Base-by-base conservation (phyloP, 352 stramenopile species). In the Aphanomyces cochlioides region DNA sequence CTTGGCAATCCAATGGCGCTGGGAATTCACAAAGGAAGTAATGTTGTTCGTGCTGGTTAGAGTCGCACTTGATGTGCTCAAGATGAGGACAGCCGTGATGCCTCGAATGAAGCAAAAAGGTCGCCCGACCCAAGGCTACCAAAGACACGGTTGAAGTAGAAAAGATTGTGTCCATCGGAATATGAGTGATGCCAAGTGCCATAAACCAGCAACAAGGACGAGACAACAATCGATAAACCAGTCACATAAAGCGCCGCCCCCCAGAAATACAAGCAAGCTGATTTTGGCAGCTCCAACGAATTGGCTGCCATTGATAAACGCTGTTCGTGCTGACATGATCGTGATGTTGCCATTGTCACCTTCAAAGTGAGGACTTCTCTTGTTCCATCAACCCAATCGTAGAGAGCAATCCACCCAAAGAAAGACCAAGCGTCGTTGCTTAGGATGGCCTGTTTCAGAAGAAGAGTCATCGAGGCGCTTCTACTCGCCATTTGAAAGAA, bases 311-410 rank as follows among this genome's bases (percentile, higher is more conserved):
- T 39, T 28, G 39, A 47, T 10, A 47, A 19, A 1, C 34, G 12
- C 34, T 3, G 8, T 34, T 15, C 21, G 40, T 17, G 7, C 43
- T 10, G 63, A 69, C n/a, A 69, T 69, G 28, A 47, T 10, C 2
- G 47, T 69, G 41, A 69, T 12, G 1, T 15, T 39, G 10, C 63
- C 63, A 13, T 12, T 28, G 50, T 69, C 40, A 37, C 63, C 63
- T 21, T 69, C n/a, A 21, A 69, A 69, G 8, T 56, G 21, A 69
- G n/a, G 12, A 69, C 63, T 47, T 69, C 63, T 10, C 63, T 41
- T 15, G 40, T 61, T 34, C 63, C 63, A 37, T 21, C 5, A 39
- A 47, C 63, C 63, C 63, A 69, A 13, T 40, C 63, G n/a, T 61
- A 69, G 10, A 69, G n/a, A 39, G 13, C 15, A 64, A 10, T 28